A percentile compares a stretch with the other conserved stretches of the same genome.
phyloP scores from a whole-genome alignment of 306 rosid species.

The Dalbergia cultrata region DNA sequence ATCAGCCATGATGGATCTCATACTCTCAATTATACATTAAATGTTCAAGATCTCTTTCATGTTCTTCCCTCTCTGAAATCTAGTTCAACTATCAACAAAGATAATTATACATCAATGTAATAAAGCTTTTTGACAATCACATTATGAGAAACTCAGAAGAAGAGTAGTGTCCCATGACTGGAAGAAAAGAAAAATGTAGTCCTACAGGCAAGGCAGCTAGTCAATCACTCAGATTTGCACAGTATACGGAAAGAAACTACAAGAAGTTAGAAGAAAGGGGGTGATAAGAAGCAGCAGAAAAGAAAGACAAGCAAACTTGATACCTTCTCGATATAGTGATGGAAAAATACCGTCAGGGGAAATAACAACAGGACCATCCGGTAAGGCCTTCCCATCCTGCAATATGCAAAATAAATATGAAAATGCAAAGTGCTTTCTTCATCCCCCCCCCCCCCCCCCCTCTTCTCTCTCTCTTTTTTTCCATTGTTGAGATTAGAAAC shows the following conservation, averaged over 20 bases:
- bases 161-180: not conserved
- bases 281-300: constrained; percentile 17
- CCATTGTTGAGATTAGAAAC: constrained; percentile 42
- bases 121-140: constrained; percentile 11
- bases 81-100: constrained; percentile 28
- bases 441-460: no score
- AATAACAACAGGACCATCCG: constrained; percentile 96
- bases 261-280: not conserved
- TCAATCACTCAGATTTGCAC: not conserved
- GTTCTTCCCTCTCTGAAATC: constrained; percentile 11
- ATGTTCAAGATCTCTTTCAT: constrained; percentile 1
- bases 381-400: constrained; percentile 93
- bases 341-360: constrained; percentile 98
- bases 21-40: constrained; percentile 23
- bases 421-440: constrained; percentile 13
- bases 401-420: constrained; percentile 41
- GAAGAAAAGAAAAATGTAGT: not conserved
- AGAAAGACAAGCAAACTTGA: constrained; percentile 34
- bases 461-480: constrained; percentile 6
- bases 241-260: not conserved
- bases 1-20: constrained; percentile 23
- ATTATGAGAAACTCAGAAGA: not conserved
- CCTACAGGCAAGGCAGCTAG: not conserved
- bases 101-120: not conserved
- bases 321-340: constrained; percentile 97